These are phyloP conservation scores for Pulveroboletus frians DNA, from an alignment of 768 basidiomycete genomes.

Conservation along the genomic window DNA sequence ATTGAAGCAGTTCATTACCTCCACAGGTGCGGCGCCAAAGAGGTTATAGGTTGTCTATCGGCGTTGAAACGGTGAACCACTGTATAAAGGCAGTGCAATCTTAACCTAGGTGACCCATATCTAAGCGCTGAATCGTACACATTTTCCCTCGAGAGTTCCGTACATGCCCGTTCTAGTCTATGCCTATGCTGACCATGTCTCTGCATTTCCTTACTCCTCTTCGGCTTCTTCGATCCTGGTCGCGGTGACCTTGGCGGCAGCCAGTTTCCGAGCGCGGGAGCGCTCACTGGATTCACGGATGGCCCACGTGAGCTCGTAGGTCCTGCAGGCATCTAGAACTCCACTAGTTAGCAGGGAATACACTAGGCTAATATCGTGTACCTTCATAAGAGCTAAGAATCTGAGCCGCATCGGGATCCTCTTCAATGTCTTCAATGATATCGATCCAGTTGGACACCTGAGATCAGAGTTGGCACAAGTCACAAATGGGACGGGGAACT, in stretches of 20 bases:
- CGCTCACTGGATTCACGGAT: slow-evolving; percentile 77
- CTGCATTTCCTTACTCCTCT: slow-evolving; percentile 18
- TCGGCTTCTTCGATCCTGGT: slow-evolving; percentile 25
- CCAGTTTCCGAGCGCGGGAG: slow-evolving; percentile 46
- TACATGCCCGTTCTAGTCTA: background rate
- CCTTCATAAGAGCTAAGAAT: slow-evolving; percentile 87
- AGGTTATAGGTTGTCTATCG: slow-evolving; percentile 17
- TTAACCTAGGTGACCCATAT: background rate
- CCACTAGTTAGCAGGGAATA: background rate
- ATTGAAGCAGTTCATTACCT: background rate
- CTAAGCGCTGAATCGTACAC: background rate
- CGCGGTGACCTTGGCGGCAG: slow-evolving; percentile 31
- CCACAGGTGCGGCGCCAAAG: slow-evolving; percentile 35
- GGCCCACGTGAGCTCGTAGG: slow-evolving; percentile 92
- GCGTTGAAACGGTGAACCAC: too few relatives aligned
- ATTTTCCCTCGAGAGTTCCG: background rate
- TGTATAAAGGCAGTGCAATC: background rate
- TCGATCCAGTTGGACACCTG: slow-evolving; percentile 81
- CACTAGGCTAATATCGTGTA: slow-evolving; percentile 20
- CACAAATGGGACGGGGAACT: background rate
- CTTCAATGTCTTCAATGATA: slow-evolving; percentile 84
- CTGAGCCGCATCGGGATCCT: slow-evolving; percentile 71
- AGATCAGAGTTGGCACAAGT: background rate
- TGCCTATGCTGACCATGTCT: background rate
- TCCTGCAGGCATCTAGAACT: slow-evolving; percentile 68